Evolutionary conservation across 768 basidiomycete genomes (phyloP), one percentile per base, ranked within the genome.

Genomic region (Clitopilus passeckerianus): DNA sequence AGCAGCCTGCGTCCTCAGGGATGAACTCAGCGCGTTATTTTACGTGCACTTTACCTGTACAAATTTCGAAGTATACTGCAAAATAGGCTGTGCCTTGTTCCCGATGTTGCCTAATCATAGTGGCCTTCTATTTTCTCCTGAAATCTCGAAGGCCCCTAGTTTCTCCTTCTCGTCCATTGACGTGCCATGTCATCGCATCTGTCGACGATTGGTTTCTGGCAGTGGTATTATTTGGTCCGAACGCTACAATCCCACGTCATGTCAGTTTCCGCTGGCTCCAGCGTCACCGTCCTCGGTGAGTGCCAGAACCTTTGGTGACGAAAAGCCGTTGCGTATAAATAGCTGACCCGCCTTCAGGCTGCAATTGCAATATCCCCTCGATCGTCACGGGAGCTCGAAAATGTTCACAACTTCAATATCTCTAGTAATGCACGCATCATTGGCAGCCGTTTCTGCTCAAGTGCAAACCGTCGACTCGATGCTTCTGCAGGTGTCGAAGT

Each of bases 401-500:
- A 10, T 16, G 18, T 50, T 22, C 57, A 69, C 60, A 57, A 74
- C 72, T 0, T 75, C 80, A 34, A 77, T 75, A 59, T 76, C 76
- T 0, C 71, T 74, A 5, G 77, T 86, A 53, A 73, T 79, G 62
- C 84, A 86, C 60, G 77, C 84, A 16, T 68, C 79, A 56, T 80
- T 86, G 61, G 80, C 84, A 16, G 63, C 74, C 58, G 58, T 80
- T 22, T 81, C 84, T 37, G 76, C 76, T 8, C 71, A 81, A 65
- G 64, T 85, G 63, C 71, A 68, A 53, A 72, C 78, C 14, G 61
- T 82, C 58, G 80, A 82, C 63, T 61, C 67, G 4, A 67, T 77
- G 64, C 74, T 80, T 54, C 66, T 54, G 15, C 46, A 55, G 15
- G 4, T 30, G 27, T 30, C 27, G 7, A 30, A 61, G 66, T 5